phyloP scores from a whole-genome alignment of 176 grass and related monocot genomes.

The Olyra latifolia region DNA sequence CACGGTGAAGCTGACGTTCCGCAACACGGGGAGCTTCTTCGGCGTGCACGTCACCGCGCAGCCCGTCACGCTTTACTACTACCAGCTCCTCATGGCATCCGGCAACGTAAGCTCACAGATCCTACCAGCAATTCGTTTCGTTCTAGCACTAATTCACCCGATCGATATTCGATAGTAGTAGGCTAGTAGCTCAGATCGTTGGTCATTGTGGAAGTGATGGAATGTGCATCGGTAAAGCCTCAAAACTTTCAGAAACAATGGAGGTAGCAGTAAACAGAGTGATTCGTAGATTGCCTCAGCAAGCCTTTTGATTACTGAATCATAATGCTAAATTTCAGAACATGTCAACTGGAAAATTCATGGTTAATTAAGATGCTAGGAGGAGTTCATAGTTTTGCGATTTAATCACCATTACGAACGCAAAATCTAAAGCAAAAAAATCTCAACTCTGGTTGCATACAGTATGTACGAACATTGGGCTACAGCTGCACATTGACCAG shows the following conservation, averaged over 20 bases:
- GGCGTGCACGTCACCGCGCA: slow-evolving; percentile 77
- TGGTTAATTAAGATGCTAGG: neutral
- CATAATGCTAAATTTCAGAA: neutral
- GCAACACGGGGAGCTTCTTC: slow-evolving; percentile 91
- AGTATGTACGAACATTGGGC: neutral
- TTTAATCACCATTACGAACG: neutral
- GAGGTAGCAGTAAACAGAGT: neutral
- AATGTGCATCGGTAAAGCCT: neutral
- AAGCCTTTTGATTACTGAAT: neutral
- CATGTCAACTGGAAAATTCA: too few relatives aligned
- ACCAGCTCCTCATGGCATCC: slow-evolving; percentile 60
- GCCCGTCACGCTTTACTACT: slow-evolving; percentile 73
- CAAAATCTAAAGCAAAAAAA: neutral
- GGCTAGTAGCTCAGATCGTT: neutral
- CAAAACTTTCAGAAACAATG: neutral
- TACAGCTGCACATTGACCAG: slow-evolving; percentile 35
- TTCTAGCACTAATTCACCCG: neutral
- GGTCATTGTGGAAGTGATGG: neutral
- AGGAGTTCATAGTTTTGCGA: neutral
- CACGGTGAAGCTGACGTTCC: slow-evolving; percentile 62
- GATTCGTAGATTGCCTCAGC: neutral
- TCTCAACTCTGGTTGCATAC: neutral
- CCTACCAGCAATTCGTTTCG: neutral
- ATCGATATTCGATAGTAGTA: neutral
- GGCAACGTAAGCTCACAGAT: slow-evolving; percentile 53